Conservation (phyloP, 495 filamentous ascomycete genomes). For the Alectoria sarmentosa region DNA sequence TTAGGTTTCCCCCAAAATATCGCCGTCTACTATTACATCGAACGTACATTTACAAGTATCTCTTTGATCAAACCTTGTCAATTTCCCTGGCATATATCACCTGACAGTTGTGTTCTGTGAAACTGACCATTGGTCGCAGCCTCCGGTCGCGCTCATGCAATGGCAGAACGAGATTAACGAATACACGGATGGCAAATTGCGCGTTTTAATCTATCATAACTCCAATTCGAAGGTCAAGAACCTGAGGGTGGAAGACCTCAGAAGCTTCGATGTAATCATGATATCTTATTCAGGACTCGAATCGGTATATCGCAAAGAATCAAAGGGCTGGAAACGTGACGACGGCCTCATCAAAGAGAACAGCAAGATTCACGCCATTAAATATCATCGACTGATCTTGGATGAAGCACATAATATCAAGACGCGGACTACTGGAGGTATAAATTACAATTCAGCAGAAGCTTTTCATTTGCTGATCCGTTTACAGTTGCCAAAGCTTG, state of each 20-base stretch:
- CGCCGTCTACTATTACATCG: not conserved
- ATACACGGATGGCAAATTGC: slow-evolving; percentile 84
- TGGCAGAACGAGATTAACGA: slow-evolving; percentile 90
- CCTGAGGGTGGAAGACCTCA: slow-evolving; percentile 62
- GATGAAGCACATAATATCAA: slow-evolving; percentile 98
- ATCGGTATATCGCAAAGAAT: slow-evolving; percentile 84
- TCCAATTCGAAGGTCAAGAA: slow-evolving; percentile 76
- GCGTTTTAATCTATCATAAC: slow-evolving; percentile 83
- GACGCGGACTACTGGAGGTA: slow-evolving; percentile 65
- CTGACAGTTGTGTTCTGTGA: no score
- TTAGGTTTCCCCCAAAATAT: not conserved
- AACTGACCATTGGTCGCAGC: slow-evolving; percentile 28
- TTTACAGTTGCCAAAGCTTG: slow-evolving; percentile 68
- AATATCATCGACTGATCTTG: slow-evolving; percentile 86
- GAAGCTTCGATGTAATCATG: slow-evolving; percentile 84
- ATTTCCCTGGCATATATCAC: not conserved
- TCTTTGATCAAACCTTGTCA: not conserved
- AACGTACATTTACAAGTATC: not conserved
- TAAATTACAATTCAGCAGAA: not conserved
- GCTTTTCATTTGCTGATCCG: not conserved
- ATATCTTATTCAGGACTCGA: slow-evolving; percentile 94
- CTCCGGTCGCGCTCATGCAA: slow-evolving; percentile 93
- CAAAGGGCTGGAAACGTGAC: slow-evolving; percentile 78
- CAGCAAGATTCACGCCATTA: slow-evolving; percentile 74
- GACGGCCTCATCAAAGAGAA: slow-evolving; percentile 71